Conservation (phyloP, 768 basidiomycete species). For the Auricularia auricula-judae region DNA sequence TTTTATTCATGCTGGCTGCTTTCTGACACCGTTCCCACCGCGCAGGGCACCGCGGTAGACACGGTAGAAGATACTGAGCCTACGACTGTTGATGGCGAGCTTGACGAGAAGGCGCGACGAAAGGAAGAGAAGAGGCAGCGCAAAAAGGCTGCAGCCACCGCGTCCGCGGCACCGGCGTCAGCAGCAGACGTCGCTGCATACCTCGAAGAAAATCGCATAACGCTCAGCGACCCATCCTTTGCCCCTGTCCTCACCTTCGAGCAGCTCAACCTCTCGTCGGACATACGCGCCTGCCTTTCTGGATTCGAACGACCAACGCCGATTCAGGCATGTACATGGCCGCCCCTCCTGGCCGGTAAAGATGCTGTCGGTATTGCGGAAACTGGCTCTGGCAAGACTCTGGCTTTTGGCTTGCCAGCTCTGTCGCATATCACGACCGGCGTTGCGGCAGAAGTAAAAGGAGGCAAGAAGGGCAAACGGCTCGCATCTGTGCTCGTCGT, state of each 20-base stretch:
- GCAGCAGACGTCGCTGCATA: conserved; percentile 46
- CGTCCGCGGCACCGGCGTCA: conserved; percentile 12
- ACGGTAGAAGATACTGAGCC: not conserved
- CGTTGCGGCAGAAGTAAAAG: conserved; percentile 5
- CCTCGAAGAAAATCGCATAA: conserved; percentile 61
- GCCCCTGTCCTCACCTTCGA: conserved; percentile 66
- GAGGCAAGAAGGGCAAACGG: not conserved
- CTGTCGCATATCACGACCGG: conserved; percentile 48
- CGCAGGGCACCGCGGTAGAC: conserved; percentile 3
- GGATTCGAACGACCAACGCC: conserved; percentile 84
- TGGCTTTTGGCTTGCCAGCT: conserved; percentile 92
- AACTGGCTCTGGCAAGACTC: conserved; percentile 95
- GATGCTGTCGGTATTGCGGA: conserved; percentile 95
- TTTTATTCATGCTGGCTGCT: not conserved
- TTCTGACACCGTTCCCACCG: not conserved
- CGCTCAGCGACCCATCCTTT: conserved; percentile 41
- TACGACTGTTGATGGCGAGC: conserved; percentile 3
- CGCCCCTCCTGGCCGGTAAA: conserved; percentile 65
- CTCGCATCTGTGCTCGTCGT: conserved; percentile 52
- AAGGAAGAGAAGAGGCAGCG: conserved; percentile 20
- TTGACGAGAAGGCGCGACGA: conserved; percentile 10
- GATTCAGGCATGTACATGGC: conserved; percentile 94
- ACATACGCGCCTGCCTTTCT: conserved; percentile 51
- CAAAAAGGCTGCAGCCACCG: conserved; percentile 13
- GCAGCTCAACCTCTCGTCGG: conserved; percentile 54